Conservation (phyloP, 257 asterid genomes). For the Jacaranda mimosifolia region DNA sequence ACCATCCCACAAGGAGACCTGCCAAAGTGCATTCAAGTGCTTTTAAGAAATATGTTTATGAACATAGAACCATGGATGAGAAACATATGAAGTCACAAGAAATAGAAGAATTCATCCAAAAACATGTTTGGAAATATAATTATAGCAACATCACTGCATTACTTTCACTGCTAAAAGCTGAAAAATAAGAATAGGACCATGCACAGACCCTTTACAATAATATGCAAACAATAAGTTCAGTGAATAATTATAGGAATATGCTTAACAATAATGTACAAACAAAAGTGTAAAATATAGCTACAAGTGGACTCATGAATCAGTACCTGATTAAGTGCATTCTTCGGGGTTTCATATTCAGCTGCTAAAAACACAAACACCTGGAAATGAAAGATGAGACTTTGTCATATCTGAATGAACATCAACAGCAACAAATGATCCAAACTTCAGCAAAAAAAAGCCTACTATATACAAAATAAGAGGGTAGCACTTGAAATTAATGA, state of each 20-base stretch:
- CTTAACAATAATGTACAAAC: not conserved
- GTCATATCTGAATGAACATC: slow-evolving; percentile 24
- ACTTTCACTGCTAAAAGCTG: not conserved
- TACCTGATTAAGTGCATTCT: slow-evolving; percentile 89
- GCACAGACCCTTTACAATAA: not conserved
- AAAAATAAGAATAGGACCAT: not conserved
- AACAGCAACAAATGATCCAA: slow-evolving; percentile 5
- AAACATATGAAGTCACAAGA: not conserved
- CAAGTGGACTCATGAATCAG: slow-evolving; percentile 19
- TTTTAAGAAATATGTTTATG: slow-evolving; percentile 1
- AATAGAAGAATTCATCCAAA: not conserved
- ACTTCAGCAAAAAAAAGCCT: slow-evolving; percentile 15
- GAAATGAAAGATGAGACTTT: slow-evolving; percentile 24
- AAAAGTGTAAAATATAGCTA: not conserved
- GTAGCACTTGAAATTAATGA: not conserved
- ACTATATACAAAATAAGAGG: slow-evolving; percentile 5
- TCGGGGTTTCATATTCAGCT: slow-evolving; percentile 90
- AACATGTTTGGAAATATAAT: not conserved
- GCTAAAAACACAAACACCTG: slow-evolving; percentile 98
- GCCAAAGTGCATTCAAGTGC: slow-evolving; percentile 32
- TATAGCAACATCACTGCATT: not conserved
- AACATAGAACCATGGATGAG: not conserved
- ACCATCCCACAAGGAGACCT: slow-evolving; percentile 86
- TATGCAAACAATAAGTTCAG: not conserved
- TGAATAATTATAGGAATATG: too few species aligned